Evolutionary conservation across 257 asterid species (phyloP).

Genomic region (Capsicum pubescens): DNA sequence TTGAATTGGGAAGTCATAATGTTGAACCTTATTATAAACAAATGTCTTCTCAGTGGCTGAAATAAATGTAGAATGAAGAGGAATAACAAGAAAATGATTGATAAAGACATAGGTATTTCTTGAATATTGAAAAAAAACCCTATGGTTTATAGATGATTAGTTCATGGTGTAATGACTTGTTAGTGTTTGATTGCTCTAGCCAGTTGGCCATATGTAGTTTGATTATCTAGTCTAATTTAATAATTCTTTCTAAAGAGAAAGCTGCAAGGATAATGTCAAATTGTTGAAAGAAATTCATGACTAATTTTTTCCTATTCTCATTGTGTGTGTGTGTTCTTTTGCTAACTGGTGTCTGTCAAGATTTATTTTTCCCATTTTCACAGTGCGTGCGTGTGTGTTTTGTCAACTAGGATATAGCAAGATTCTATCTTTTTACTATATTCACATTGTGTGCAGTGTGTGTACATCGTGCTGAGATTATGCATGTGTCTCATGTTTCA

Average conservation of each 20-base stretch:
- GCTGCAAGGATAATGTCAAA: not conserved
- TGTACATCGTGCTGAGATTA: too few relatives aligned
- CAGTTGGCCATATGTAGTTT: too few relatives aligned
- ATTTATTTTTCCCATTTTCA: too few relatives aligned
- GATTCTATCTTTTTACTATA: too few relatives aligned
- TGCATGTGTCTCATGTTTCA: too few relatives aligned
- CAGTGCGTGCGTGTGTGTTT: too few relatives aligned
- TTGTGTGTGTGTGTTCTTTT: too few relatives aligned
- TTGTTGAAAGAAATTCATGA: constrained; percentile 1
- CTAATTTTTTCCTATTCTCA: not conserved
- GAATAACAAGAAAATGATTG: constrained; percentile 33
- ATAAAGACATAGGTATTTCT: constrained; percentile 11
- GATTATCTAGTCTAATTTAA: not conserved
- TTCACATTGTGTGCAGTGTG: too few relatives aligned
- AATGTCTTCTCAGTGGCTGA: constrained; percentile 38
- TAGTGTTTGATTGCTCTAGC: too few relatives aligned
- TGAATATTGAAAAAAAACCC: not conserved
- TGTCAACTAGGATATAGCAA: too few relatives aligned
- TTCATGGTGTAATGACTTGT: too few relatives aligned
- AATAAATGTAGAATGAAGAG: constrained; percentile 30
- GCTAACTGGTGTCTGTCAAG: too few relatives aligned
- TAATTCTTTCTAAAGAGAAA: not conserved
- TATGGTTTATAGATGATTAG: constrained; percentile 5
- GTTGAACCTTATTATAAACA: constrained; percentile 55
- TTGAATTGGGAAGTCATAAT: constrained; percentile 72